Percentiles rank a stretch among this genome's conserved stretches.
Conservation (phyloP, 768 basidiomycete genomes). For the Lactifluus rugatus region DNA sequence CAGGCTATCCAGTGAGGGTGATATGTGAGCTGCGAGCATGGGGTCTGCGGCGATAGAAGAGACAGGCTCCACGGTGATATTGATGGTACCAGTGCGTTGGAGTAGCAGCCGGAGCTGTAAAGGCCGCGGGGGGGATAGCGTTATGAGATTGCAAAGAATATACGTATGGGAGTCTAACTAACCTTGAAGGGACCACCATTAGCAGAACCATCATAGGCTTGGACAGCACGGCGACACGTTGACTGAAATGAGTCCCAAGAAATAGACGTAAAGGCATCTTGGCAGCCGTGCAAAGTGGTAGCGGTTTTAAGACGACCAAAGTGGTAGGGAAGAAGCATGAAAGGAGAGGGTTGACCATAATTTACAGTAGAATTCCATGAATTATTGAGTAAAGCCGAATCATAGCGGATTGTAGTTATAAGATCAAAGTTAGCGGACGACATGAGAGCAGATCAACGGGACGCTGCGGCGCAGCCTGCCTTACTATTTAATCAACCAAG, state of each 20-base stretch:
- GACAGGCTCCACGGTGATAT: constrained; percentile 6
- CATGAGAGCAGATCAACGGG: no score
- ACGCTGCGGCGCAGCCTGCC: background rate
- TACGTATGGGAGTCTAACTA: background rate
- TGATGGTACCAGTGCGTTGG: background rate
- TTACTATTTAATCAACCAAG: background rate
- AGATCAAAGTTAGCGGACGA: constrained; percentile 24
- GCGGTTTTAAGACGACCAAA: constrained; percentile 48
- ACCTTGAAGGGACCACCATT: constrained; percentile 17
- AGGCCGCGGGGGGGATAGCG: background rate
- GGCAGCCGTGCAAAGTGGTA: constrained; percentile 44
- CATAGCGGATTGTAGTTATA: constrained; percentile 52
- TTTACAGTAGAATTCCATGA: constrained; percentile 49
- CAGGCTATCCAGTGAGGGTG: constrained; percentile 31
- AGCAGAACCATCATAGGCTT: background rate
- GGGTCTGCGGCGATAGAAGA: constrained; percentile 24
- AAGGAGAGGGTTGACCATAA: constrained; percentile 42
- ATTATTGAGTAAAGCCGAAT: constrained; percentile 35
- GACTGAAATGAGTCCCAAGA: constrained; percentile 33
- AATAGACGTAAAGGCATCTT: constrained; percentile 27
- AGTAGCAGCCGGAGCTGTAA: constrained; percentile 42
- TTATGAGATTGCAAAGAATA: background rate
- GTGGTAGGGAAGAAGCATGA: constrained; percentile 54
- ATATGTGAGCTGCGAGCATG: constrained; percentile 13
- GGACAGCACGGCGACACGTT: constrained; percentile 39